These are phyloP conservation scores for Stachybotrys chartarum DNA, from an alignment of 2,329 filamentous ascomycete species.

Conservation along the genomic window DNA sequence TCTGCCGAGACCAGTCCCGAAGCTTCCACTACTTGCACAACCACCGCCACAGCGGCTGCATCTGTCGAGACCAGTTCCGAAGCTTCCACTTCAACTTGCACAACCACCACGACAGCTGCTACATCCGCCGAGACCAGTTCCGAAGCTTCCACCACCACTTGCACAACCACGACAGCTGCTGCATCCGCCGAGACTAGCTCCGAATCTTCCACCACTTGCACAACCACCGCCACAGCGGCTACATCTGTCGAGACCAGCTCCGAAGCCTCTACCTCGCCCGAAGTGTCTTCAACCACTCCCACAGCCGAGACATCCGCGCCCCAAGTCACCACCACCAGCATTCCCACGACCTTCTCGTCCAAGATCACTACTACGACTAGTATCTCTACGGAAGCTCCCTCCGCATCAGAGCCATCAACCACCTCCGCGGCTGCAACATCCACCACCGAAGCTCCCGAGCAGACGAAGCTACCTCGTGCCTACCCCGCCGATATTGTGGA, in stretches of 20 bases:
- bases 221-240: neutral
- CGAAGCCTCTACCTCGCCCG: neutral
- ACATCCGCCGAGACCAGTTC: neutral
- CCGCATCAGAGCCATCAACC: neutral
- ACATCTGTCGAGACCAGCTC: neutral
- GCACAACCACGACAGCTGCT: too few relatives aligned
- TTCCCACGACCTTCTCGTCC: too few relatives aligned
- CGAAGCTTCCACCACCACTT: neutral
- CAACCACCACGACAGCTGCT: neutral
- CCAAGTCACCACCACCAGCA: neutral
- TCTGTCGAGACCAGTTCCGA: neutral
- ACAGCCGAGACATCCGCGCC: neutral
- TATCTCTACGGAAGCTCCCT: neutral
- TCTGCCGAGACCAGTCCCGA: neutral
- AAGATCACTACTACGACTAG: too few relatives aligned
- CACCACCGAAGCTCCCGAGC: neutral
- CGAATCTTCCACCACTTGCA: neutral
- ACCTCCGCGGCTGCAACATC: neutral
- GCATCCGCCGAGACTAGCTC: neutral
- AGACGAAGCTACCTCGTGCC: neutral
- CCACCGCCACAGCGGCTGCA: neutral
- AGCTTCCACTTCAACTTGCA: neutral
- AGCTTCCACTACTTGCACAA: neutral
- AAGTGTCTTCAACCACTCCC: neutral
- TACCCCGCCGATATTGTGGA: conserved; percentile 9